Conservation (phyloP, 2,329 filamentous ascomycete species). For the Monilinia laxa region DNA sequence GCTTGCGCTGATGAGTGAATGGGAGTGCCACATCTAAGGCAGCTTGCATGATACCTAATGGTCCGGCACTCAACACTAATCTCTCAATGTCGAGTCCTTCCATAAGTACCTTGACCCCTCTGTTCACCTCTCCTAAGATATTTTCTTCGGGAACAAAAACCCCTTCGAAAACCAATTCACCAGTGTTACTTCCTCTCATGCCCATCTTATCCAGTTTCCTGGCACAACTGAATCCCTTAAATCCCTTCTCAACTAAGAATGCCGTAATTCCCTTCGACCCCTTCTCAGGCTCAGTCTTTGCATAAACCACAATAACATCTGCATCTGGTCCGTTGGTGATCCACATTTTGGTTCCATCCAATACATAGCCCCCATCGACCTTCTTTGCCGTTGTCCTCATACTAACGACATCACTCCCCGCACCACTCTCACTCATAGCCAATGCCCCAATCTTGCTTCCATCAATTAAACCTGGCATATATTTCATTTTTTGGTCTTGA, state of each 20-base stretch:
- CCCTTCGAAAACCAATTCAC: slow-evolving; percentile 85
- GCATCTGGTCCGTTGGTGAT: slow-evolving; percentile 98
- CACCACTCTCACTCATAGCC: slow-evolving; percentile 91
- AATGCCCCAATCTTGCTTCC: slow-evolving; percentile 82
- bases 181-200: slow-evolving; percentile 96
- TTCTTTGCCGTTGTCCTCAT: slow-evolving; percentile 85
- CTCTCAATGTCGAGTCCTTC: slow-evolving; percentile 92
- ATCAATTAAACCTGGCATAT: slow-evolving; percentile 76
- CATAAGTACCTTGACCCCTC: slow-evolving; percentile 89
- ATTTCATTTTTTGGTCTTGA: slow-evolving; percentile 73
- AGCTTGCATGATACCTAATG: slow-evolving; percentile 92
- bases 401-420: slow-evolving; percentile 90
- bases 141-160: slow-evolving; percentile 86
- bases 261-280: slow-evolving; percentile 91
- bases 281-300: slow-evolving; percentile 80
- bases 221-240: slow-evolving; percentile 78
- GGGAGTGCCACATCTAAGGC: slow-evolving; percentile 82
- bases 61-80: slow-evolving; percentile 85
- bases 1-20: slow-evolving; percentile 83
- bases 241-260: slow-evolving; percentile 74
- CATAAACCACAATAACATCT: slow-evolving; percentile 92
- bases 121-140: slow-evolving; percentile 75
- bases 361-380: slow-evolving; percentile 78
- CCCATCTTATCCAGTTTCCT: slow-evolving; percentile 96
- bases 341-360: slow-evolving; percentile 88